Percentiles rank a stretch among this genome's conserved stretches.
Evolutionary conservation across 768 basidiomycete genomes (phyloP).

Genomic region (Mrakia hoshinonis): DNA sequence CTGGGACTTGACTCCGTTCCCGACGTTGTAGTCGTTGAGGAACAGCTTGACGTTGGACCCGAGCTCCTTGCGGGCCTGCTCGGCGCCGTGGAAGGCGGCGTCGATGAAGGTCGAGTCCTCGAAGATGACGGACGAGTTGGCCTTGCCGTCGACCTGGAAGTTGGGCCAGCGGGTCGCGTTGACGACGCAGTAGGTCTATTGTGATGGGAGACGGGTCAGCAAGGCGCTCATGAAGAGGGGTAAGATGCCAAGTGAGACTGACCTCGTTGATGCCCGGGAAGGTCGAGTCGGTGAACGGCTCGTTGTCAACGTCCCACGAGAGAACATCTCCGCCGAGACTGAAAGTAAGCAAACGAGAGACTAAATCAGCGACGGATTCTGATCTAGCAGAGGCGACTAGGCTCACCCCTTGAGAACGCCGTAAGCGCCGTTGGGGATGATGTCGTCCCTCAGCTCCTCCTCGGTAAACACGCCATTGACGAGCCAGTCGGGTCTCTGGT

Average conservation of each 20-base stretch:
- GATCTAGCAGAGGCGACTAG: no score
- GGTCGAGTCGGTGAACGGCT: background rate
- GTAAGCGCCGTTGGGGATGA: background rate
- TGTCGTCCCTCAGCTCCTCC: background rate
- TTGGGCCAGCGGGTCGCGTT: slow-evolving; percentile 7
- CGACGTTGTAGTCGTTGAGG: slow-evolving; percentile 16
- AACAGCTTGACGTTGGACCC: background rate
- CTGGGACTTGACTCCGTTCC: background rate
- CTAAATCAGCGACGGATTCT: no score
- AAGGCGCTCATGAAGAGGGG: no score
- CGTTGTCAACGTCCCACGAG: slow-evolving; percentile 10
- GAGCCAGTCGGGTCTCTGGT: background rate
- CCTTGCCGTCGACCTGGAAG: background rate
- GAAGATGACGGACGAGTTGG: slow-evolving; percentile 15
- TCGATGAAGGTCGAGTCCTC: slow-evolving; percentile 5
- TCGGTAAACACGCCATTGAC: background rate
- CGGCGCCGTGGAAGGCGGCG: background rate
- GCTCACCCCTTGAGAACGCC: background rate
- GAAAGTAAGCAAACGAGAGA: no score
- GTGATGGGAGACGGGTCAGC: no score
- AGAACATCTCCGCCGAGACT: background rate
- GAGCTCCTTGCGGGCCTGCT: background rate
- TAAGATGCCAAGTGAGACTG: no score
- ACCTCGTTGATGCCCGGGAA: background rate
- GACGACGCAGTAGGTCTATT: background rate